Conservation (phyloP, 495 filamentous ascomycete species). For the Sordaria brevicollis region DNA sequence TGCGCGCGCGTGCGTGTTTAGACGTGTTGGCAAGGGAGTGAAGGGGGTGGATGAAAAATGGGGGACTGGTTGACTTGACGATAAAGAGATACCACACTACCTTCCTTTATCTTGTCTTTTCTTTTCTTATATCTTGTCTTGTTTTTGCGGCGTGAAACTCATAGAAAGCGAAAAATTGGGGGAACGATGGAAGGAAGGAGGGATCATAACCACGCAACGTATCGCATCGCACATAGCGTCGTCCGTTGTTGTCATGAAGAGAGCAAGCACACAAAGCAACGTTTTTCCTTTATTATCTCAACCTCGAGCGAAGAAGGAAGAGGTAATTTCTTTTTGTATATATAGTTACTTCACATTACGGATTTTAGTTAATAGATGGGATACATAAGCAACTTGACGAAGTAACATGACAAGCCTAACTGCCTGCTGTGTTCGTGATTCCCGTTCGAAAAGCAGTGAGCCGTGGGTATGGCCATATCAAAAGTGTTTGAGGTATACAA, state of each 20-base stretch:
- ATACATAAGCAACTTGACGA: not conserved
- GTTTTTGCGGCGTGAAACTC: not conserved
- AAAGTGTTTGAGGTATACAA: too few relatives aligned
- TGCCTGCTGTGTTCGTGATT: not conserved
- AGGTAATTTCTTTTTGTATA: not conserved
- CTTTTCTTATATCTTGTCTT: not conserved
- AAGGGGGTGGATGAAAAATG: not conserved
- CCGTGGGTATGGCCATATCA: too few relatives aligned
- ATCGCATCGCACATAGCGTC: not conserved
- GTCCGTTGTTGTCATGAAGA: not conserved
- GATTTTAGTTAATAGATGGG: not conserved
- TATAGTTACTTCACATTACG: not conserved
- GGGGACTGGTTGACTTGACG: not conserved
- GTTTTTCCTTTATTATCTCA: not conserved
- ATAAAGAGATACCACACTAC: not conserved
- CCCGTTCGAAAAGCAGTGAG: too few relatives aligned
- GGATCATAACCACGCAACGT: not conserved
- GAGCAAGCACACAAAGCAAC: not conserved
- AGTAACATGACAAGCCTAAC: not conserved
- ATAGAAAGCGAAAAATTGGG: not conserved
- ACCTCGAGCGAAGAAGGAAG: not conserved
- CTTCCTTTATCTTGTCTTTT: not conserved
- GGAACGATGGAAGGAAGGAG: not conserved
- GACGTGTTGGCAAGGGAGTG: not conserved
- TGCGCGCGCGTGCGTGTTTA: not conserved